Evolutionary conservation across 2,329 filamentous ascomycete species (phyloP).

Genomic region (Cladosporium halotolerans): DNA sequence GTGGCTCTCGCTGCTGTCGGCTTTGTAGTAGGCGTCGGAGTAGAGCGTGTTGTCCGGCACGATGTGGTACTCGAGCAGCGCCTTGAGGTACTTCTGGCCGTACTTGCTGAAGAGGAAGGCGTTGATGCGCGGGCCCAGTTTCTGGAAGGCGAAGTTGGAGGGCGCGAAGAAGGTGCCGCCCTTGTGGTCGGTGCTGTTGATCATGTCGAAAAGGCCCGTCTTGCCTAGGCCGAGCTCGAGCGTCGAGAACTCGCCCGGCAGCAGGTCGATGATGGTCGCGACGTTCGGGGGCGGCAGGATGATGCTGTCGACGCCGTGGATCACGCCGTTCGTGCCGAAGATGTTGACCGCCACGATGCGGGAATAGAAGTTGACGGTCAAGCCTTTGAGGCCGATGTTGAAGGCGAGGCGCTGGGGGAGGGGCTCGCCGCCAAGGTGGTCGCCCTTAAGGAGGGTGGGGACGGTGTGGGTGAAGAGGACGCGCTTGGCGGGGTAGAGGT

Average conservation of each 20-base stretch:
- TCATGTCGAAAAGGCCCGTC: constrained; percentile 61
- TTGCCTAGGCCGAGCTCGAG: constrained; percentile 67
- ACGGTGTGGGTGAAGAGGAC: constrained; percentile 69
- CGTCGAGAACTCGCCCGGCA: constrained; percentile 71
- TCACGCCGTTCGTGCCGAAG: constrained; percentile 68
- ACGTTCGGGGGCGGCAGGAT: constrained; percentile 68
- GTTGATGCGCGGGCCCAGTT: constrained; percentile 66
- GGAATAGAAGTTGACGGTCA: constrained; percentile 71
- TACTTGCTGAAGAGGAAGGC: constrained; percentile 77
- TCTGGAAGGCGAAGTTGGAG: constrained; percentile 70
- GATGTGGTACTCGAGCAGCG: constrained; percentile 73
- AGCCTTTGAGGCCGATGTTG: constrained; percentile 55
- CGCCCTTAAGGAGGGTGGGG: constrained; percentile 58
- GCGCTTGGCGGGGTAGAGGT: constrained; percentile 58
- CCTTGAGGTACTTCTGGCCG: constrained; percentile 69
- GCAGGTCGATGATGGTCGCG: constrained; percentile 56
- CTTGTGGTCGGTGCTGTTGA: constrained; percentile 48
- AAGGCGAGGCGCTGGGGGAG: constrained; percentile 64
- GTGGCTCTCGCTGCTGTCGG: constrained; percentile 23
- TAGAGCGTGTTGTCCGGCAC: constrained; percentile 71
- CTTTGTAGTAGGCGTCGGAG: constrained; percentile 70
- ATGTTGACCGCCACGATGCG: constrained; percentile 65
- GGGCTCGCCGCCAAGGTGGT: constrained; percentile 55
- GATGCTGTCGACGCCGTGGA: constrained; percentile 69
- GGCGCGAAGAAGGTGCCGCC: constrained; percentile 79